A percentile compares a stretch with the other conserved stretches of the same genome.
Evolutionary conservation across 2,329 filamentous ascomycete species (phyloP).

Genomic region (Fusarium austroafricanum): DNA sequence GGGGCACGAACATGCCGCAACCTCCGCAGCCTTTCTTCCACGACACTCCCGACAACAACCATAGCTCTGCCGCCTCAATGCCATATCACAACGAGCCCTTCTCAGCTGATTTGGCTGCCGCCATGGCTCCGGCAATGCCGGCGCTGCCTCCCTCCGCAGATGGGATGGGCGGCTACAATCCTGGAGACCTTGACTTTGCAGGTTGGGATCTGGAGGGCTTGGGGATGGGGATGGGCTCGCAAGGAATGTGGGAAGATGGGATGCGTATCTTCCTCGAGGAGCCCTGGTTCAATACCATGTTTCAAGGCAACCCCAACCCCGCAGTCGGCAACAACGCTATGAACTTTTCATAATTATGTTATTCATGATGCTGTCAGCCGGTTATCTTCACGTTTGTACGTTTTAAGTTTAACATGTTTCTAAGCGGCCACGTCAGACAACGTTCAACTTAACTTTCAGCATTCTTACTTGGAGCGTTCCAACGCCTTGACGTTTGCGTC

Average conservation of each 20-base stretch:
- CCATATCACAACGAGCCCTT: constrained; percentile 30
- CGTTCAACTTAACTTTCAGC: constrained; percentile 1
- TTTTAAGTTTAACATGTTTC: not conserved
- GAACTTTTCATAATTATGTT: constrained; percentile 44
- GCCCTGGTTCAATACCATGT: constrained; percentile 55
- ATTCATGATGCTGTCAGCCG: not conserved
- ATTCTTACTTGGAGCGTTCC: not conserved
- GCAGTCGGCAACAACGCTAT: constrained; percentile 50
- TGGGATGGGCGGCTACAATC: constrained; percentile 23
- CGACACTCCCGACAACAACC: constrained; percentile 40
- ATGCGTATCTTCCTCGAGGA: constrained; percentile 54
- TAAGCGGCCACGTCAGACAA: constrained; percentile 4
- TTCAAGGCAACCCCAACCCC: constrained; percentile 52
- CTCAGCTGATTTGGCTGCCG: constrained; percentile 41
- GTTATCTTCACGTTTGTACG: not conserved
- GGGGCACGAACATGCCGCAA: constrained; percentile 39
- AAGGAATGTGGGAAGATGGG: constrained; percentile 49
- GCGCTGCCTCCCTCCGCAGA: constrained; percentile 20
- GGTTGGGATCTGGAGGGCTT: constrained; percentile 49
- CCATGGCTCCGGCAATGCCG: constrained; percentile 45
- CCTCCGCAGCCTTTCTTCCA: constrained; percentile 54
- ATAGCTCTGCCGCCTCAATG: constrained; percentile 13
- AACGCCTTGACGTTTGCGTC: constrained; percentile 4
- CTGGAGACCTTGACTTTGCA: constrained; percentile 35
- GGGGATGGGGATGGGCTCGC: constrained; percentile 43